Percentiles rank a stretch among this genome's conserved stretches.
phyloP scores from a whole-genome alignment of 371 early-diverging fungal genomes.

The Chytridiales sp. region DNA sequence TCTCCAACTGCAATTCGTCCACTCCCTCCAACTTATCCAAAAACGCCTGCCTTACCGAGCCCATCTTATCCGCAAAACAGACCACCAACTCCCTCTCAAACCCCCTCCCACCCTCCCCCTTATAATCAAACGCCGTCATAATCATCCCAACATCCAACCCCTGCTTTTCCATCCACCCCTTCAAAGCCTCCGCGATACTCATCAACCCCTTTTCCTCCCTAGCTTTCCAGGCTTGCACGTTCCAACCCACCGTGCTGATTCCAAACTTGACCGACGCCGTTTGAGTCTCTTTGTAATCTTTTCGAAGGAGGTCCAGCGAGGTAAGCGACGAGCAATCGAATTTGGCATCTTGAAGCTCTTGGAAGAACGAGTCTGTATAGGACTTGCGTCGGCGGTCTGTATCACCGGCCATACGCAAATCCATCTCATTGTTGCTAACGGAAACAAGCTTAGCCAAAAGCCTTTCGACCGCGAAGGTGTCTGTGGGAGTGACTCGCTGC shows the following conservation, averaged over 20 bases:
- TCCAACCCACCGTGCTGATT: constrained; percentile 54
- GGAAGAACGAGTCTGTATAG: too few species aligned
- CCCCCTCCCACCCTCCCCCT: constrained; percentile 21
- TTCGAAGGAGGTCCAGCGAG: constrained; percentile 60
- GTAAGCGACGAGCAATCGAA: constrained; percentile 52
- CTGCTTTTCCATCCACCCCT: constrained; percentile 41
- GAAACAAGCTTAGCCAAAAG: constrained; percentile 21
- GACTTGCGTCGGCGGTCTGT: constrained; percentile 2
- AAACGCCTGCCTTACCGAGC: constrained; percentile 16
- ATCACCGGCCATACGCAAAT: background rate
- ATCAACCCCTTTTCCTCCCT: constrained; percentile 34
- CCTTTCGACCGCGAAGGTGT: constrained; percentile 47
- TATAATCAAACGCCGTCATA: constrained; percentile 62
- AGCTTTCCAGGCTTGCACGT: constrained; percentile 40
- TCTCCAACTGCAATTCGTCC: constrained; percentile 18
- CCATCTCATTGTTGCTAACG: background rate
- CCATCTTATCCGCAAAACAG: constrained; percentile 35
- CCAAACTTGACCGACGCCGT: constrained; percentile 45
- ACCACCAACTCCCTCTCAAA: constrained; percentile 67
- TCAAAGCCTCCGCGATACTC: constrained; percentile 25
- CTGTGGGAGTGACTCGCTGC: constrained; percentile 56
- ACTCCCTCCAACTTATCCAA: constrained; percentile 17
- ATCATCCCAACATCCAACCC: constrained; percentile 57
- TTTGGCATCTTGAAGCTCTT: constrained; percentile 57
- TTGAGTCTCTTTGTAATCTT: constrained; percentile 75